Base-by-base conservation (phyloP, 106 monocot species). In the Apostasia ramifera region DNA sequence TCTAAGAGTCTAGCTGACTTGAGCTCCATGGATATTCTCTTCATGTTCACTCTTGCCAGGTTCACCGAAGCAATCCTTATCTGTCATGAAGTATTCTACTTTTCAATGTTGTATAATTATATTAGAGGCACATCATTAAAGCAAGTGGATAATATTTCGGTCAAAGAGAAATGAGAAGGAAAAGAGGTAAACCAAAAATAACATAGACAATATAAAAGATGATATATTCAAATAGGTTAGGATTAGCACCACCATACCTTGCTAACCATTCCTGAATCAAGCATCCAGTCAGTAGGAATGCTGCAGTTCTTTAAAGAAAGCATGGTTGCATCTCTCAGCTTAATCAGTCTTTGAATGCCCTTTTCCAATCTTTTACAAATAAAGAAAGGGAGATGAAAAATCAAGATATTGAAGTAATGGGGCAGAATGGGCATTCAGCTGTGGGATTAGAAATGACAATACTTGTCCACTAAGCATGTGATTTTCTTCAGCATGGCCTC, bases 401-500 rank as follows among this genome's bases (percentile, higher is more conserved):
- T 45, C 5, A 44, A 71, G n/a, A 50, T 49, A 61, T 13, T 37
- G 3, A 63, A n/a, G 37, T 10, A 5, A 26, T 50, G 50, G 8
- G 8, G 50, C 50, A 50, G 50, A 50, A 50, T 50, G 4, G 4
- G 50, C 50, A 50, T 50, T 50, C 50, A 50, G 50, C 50, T 50
- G 26, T 50, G 8, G 8, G 50, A 8, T 4, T 50, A 50, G 8
- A 50, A 50, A 50, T 4, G 8, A 50, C 6, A 50, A 5, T 50
- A 89, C 93, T 81, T 93, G 51, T 86, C 86, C 55, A 83, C 77
- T 58, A 93, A 74, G 63, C 9, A 61, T 40, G 81, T 67, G 13
- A 84, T 79, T 78, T 87, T 94, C 78, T 78, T 90, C 53, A 90
- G 56, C 13, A 66, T 67, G 39, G 79, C 72, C 13, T 90, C 90